Evolutionary conservation across 1,139 yeast genomes (phyloP).

Genomic region (Candida neerlandica): DNA sequence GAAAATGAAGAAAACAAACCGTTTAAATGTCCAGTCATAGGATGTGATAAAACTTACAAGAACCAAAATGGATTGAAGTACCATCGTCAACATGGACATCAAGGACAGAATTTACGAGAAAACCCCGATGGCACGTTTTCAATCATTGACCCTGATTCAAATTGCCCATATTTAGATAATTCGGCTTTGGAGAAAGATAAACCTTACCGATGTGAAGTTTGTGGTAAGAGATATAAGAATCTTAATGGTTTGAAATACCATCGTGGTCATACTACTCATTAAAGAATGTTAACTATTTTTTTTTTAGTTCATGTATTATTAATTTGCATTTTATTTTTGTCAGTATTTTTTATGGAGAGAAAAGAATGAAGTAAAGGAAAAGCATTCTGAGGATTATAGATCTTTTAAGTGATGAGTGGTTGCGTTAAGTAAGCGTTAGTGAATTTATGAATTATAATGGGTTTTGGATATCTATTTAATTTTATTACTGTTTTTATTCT

Average conservation of each 20-base stretch:
- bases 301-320: slow-evolving; percentile 5
- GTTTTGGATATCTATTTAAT: neutral
- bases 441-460: neutral
- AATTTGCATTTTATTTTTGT: neutral
- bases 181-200: slow-evolving; percentile 95
- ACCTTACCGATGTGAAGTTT: slow-evolving; percentile 97
- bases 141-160: slow-evolving; percentile 90
- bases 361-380: neutral
- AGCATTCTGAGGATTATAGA: neutral
- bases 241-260: slow-evolving; percentile 95
- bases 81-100: slow-evolving; percentile 96
- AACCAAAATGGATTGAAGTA: slow-evolving; percentile 96
- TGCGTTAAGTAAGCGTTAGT: neutral
- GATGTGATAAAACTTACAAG: slow-evolving; percentile 96
- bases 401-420: neutral
- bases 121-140: slow-evolving; percentile 93
- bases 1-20: slow-evolving; percentile 94
- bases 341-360: slow-evolving; percentile 3
- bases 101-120: slow-evolving; percentile 86
- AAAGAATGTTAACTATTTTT: slow-evolving; percentile 17
- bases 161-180: slow-evolving; percentile 90
- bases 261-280: slow-evolving; percentile 96
- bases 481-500: slow-evolving; percentile 1
- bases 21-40: slow-evolving; percentile 95
- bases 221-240: slow-evolving; percentile 96